Conservation (phyloP, 805 yeast species). For the Candida berthetii region DNA sequence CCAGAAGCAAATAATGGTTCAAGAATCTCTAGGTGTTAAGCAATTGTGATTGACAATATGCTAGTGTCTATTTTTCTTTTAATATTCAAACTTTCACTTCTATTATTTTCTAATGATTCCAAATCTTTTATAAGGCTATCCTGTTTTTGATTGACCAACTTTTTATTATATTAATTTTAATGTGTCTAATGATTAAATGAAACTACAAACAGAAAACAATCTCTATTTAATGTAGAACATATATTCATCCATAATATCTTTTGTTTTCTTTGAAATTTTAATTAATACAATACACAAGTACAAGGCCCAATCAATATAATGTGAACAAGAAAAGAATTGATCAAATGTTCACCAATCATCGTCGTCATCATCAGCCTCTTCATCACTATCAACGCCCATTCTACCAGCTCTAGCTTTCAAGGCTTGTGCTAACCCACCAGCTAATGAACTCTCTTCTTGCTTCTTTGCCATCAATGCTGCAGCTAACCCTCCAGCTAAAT, state of each 20-base stretch:
- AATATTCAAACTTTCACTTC: background rate
- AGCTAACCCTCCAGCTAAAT: slow-evolving; percentile 53
- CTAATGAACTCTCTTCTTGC: slow-evolving; percentile 53
- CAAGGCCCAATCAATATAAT: too few relatives aligned
- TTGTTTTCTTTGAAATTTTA: too few relatives aligned
- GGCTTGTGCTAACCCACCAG: slow-evolving; percentile 88
- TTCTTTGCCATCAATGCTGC: slow-evolving; percentile 62
- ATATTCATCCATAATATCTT: too few relatives aligned
- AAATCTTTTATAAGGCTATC: too few relatives aligned
- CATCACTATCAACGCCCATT: slow-evolving; percentile 54
- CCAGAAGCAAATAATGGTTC: background rate
- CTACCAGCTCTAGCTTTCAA: slow-evolving; percentile 72
- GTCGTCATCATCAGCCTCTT: slow-evolving; percentile 62
- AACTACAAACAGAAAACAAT: too few relatives aligned
- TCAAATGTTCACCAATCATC: slow-evolving; percentile 77
- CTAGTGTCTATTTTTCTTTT: background rate
- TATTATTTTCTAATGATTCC: background rate
- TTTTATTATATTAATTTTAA: too few relatives aligned
- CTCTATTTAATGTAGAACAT: too few relatives aligned
- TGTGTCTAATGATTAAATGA: too few relatives aligned
- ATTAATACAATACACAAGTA: too few relatives aligned
- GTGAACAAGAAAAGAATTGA: too few relatives aligned
- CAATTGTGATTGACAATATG: background rate
- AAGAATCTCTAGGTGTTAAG: background rate
- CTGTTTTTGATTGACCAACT: too few relatives aligned